These are phyloP conservation scores for Limonium bicolor DNA, from an alignment of 148 eudicot species.

Conservation along the genomic window DNA sequence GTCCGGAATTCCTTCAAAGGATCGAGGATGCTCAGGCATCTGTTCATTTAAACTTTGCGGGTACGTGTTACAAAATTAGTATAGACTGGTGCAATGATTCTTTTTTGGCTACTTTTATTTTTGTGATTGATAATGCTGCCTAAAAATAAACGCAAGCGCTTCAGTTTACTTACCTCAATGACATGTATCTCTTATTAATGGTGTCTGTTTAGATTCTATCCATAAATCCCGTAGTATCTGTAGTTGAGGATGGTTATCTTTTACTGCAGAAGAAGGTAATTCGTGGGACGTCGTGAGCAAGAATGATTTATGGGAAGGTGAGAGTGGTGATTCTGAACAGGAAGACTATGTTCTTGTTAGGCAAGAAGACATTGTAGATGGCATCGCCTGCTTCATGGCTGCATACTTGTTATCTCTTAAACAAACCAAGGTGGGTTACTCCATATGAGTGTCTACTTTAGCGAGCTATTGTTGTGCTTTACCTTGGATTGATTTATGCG, in stretches of 20 bases:
- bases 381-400: slow-evolving; percentile 91
- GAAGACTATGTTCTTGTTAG: slow-evolving; percentile 83
- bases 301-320: slow-evolving; percentile 84
- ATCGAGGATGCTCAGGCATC: slow-evolving; percentile 7
- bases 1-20: slow-evolving; percentile 9
- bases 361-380: slow-evolving; percentile 93
- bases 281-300: slow-evolving; percentile 91
- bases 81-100: neutral
- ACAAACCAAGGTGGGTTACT: slow-evolving; percentile 78
- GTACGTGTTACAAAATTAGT: neutral
- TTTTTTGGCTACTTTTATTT: neutral
- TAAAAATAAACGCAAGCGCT: too few species aligned
- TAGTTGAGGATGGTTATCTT: too few species aligned
- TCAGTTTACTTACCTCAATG: too few species aligned
- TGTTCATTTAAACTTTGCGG: slow-evolving; percentile 1
- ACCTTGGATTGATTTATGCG: neutral
- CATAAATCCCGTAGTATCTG: neutral
- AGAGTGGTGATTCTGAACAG: slow-evolving; percentile 25
- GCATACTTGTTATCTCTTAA: slow-evolving; percentile 73
- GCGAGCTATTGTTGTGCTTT: neutral
- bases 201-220: neutral
- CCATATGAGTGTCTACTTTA: too few species aligned
- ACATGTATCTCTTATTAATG: neutral
- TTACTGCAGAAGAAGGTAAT: slow-evolving; percentile 73
- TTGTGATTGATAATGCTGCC: too few species aligned